Evolutionary conservation across 2,329 filamentous ascomycete species (phyloP).

Genomic region (Aspergillus caelatus): DNA sequence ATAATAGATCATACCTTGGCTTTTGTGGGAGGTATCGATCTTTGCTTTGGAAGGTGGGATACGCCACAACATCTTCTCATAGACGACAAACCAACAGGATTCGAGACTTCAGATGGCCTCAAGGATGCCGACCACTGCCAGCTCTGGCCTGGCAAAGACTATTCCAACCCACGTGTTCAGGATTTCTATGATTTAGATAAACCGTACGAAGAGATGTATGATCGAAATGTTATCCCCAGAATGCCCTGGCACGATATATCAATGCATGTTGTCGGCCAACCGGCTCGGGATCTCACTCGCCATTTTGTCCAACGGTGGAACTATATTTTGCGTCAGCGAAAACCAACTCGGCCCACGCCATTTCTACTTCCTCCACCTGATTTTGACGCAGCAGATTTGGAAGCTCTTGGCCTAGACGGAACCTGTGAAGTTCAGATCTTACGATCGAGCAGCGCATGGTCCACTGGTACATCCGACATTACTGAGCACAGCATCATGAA

Average conservation of each 20-base stretch:
- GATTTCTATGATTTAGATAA: conserved; percentile 93
- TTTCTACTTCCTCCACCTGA: conserved; percentile 93
- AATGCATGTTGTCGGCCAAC: conserved; percentile 97
- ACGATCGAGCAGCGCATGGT: conserved; percentile 89
- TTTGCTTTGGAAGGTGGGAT: conserved; percentile 97
- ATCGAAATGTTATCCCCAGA: conserved; percentile 80
- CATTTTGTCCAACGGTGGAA: conserved; percentile 99
- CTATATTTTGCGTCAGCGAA: conserved; percentile 88
- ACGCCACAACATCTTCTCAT: conserved; percentile 88
- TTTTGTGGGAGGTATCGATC: conserved; percentile 91
- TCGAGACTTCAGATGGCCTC: conserved; percentile 74
- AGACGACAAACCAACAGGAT: conserved; percentile 93
- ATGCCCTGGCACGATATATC: conserved; percentile 99
- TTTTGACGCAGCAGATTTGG: conserved; percentile 81
- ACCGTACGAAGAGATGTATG: conserved; percentile 99
- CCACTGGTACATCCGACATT: conserved; percentile 78
- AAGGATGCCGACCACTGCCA: conserved; percentile 92
- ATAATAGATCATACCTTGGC: conserved; percentile 95
- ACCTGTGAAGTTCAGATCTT: conserved; percentile 97
- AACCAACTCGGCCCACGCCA: conserved; percentile 88
- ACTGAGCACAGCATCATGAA: conserved; percentile 95
- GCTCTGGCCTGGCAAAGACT: conserved; percentile 96
- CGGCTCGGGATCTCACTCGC: conserved; percentile 86
- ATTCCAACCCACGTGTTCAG: conserved; percentile 92
- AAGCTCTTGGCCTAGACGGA: conserved; percentile 83